Evolutionary conservation across 495 filamentous ascomycete genomes (phyloP).

Genomic region (Cenococcum geophilum): DNA sequence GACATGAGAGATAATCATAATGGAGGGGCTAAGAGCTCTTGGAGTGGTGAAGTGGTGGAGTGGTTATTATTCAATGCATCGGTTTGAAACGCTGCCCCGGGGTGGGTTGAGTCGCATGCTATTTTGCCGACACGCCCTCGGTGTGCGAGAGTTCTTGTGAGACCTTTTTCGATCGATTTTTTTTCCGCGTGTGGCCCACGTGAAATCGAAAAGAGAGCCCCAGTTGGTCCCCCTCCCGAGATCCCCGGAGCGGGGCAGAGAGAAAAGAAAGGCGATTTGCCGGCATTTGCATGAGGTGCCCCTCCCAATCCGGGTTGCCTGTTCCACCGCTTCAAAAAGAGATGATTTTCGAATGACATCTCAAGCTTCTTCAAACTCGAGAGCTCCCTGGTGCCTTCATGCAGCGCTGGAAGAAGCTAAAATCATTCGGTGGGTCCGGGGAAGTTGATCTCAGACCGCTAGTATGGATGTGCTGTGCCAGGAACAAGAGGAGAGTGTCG

Average conservation of each 20-base stretch:
- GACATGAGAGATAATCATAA: background rate
- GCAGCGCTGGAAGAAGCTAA: slow-evolving; percentile 17
- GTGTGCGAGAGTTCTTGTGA: background rate
- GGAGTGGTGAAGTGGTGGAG: no score
- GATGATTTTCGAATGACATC: background rate
- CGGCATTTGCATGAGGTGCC: background rate
- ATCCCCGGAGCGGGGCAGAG: background rate
- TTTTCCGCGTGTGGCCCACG: slow-evolving; percentile 1
- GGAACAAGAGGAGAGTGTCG: slow-evolving; percentile 27
- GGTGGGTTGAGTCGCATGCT: background rate
- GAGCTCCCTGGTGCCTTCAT: slow-evolving; percentile 6
- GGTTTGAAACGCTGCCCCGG: no score
- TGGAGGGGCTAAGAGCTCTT: slow-evolving; percentile 11
- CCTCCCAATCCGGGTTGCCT: background rate
- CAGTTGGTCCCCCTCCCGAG: slow-evolving; percentile 2
- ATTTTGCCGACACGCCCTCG: background rate
- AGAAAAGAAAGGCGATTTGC: background rate
- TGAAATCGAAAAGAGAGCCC: background rate
- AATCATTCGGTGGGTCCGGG: slow-evolving; percentile 27
- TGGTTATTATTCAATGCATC: no score
- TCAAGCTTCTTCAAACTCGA: slow-evolving; percentile 7
- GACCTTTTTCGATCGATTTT: background rate
- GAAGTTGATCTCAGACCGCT: slow-evolving; percentile 27
- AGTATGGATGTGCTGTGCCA: slow-evolving; percentile 16
- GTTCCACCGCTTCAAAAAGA: background rate